Base-by-base conservation (phyloP, 2,329 filamentous ascomycete genomes). In the Amauroascus verrucosus region DNA sequence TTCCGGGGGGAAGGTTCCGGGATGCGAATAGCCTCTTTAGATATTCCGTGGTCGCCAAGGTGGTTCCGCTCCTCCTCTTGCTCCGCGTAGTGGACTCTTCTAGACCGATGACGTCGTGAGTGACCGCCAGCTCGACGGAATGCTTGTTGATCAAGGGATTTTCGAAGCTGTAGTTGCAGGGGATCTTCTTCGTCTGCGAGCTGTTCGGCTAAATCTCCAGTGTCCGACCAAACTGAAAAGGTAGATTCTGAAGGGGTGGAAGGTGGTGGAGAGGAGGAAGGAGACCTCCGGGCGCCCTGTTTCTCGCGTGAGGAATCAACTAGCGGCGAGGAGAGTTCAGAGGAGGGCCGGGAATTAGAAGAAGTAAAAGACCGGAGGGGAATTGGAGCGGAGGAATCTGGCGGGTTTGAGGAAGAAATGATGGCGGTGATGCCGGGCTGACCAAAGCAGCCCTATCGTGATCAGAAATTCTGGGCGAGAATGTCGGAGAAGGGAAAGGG, bases 191-290 rank as follows among this genome's bases (percentile, higher is more conserved):
- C 82, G 75, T 86, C 84, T 64, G 81, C 86, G 62, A 90, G 78
- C 77, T 94, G 91, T 74, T 96, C 91, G 65, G 88, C 88, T 64
- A 97, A 81, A 72, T 97, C 93, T 65, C 89, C 91, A 43, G 91
- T 95, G 70, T 96, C 89, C 66, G 87, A 90, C 89, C 88, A 96
- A 63, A 86, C 82, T 55, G 84, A 88, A 70, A 87, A 86, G 64
- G 85, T 81, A 57, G 82, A 85, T 68, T 77, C 76, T 56, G 79
- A 81, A 64, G 70, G 70, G 63, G 63, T 62, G 28, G 74, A 73
- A 57, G 71, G 72, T 48, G 33, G 43, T 37, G 52, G 40, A 50
- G 57, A 58, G 35, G 57, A 55, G 18, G 77, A 78, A 64, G 79
- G 81, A 61, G 75, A 78, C 66, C 74, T 75, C 63, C 74, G 72